These are phyloP conservation scores for Pezicula carpinea DNA, from an alignment of 2,329 filamentous ascomycete genomes.

Conservation along the genomic window DNA sequence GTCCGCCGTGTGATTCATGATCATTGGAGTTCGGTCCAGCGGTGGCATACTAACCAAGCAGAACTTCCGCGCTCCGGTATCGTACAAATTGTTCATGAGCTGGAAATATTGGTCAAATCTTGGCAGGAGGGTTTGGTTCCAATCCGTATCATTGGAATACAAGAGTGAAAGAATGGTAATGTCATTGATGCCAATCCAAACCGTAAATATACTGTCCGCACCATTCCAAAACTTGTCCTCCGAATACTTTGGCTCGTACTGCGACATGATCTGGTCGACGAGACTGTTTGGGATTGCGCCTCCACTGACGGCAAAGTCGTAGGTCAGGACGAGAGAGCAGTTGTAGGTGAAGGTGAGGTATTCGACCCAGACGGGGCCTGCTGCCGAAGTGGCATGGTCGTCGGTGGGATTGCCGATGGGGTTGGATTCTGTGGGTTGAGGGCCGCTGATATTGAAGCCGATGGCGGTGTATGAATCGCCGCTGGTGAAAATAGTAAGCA, in stretches of 20 bases:
- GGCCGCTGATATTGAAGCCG: slow-evolving; percentile 26
- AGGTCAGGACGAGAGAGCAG: slow-evolving; percentile 32
- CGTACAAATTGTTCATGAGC: slow-evolving; percentile 3
- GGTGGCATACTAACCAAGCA: slow-evolving; percentile 7
- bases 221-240: slow-evolving; percentile 29
- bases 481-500: slow-evolving; percentile 10
- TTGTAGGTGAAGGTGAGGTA: slow-evolving; percentile 38
- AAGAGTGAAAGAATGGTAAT: slow-evolving; percentile 20
- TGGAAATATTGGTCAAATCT: slow-evolving; percentile 1
- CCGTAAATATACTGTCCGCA: slow-evolving; percentile 35
- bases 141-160: too few species aligned
- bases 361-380: slow-evolving; percentile 47
- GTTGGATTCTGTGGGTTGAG: slow-evolving; percentile 22
- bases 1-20: neutral
- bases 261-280: slow-evolving; percentile 13
- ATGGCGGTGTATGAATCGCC: slow-evolving; percentile 32
- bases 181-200: slow-evolving; percentile 50
- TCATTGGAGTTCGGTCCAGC: slow-evolving; percentile 4
- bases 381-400: slow-evolving; percentile 28
- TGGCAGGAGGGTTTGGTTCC: too few species aligned
- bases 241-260: slow-evolving; percentile 16
- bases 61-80: slow-evolving; percentile 6
- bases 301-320: slow-evolving; percentile 41
- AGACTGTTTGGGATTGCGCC: slow-evolving; percentile 31
- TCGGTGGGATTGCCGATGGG: slow-evolving; percentile 30